Base-by-base conservation (phyloP, 2,329 filamentous ascomycete genomes). In the Ophiocordyceps robertsii region DNA sequence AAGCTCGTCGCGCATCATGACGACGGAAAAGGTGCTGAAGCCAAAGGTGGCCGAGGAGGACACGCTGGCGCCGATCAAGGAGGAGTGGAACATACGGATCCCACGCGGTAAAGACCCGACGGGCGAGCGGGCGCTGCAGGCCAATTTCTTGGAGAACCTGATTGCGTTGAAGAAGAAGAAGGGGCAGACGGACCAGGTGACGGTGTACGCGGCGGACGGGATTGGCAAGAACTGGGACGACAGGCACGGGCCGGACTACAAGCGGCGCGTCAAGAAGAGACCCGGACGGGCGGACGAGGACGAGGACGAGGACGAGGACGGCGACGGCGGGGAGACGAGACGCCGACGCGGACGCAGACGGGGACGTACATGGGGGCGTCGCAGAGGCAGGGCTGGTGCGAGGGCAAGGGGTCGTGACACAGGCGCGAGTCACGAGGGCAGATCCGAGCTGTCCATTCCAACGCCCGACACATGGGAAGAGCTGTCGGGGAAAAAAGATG, bases 101-200 rank as follows among this genome's bases (percentile, higher is more conserved):
- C 68, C 69, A 4, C 47, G 53, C 3, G 66, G 64, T 21, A 65
- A 66, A 43, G 64, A 71, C 44, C 65, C 65, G 42, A 66, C 62
- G 3, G 71, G 70, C 21, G 66, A 68, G 49, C 62, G 69, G 33
- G 63, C 65, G 24, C 64, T 66, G 16, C 67, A 70, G 49, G 67
- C 67, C 6, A 58, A 69, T 9, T 87, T 87, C 53, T 61, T 87
- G 2, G 75, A 82, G 50, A 74, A 75, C 27, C 54, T 88, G 21
- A 81, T 80, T 49, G 68, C 71, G 12, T 59, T 82, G 41, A 87
- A 87, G 58, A 69, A 68, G 39, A 68, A 68, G 27, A 77, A 69
- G 50, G 80, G 79, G 8, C 80, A 86, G 57, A 67, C 58, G 16
- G 82, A 86, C 53, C 62, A 73, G 14, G 78, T 84, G 24, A 82